Evolutionary conservation across 1,284 basidiomycete genomes (phyloP).

Genomic region (Leccinum pseudoinsigne): DNA sequence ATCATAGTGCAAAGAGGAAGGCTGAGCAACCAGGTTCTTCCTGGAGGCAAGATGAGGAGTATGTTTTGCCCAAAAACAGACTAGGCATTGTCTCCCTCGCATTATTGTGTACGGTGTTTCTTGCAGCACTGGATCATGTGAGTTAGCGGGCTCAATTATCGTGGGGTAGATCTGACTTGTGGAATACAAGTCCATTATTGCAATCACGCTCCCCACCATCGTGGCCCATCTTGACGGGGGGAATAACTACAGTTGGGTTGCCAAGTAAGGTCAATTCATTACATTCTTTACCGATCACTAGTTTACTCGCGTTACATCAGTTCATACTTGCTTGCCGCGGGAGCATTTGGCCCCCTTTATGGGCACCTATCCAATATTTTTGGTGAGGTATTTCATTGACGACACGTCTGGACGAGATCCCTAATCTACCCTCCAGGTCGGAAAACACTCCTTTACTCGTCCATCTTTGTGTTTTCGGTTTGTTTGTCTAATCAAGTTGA

Average conservation of each 20-base stretch:
- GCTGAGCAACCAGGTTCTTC: conserved; percentile 40
- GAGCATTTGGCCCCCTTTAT: conserved; percentile 67
- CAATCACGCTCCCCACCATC: conserved; percentile 77
- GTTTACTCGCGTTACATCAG: conserved; percentile 31
- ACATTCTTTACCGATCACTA: conserved; percentile 19
- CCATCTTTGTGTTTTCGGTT: conserved; percentile 74
- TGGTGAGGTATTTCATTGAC: conserved; percentile 24
- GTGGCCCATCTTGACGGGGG: conserved; percentile 69
- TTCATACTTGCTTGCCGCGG: conserved; percentile 73
- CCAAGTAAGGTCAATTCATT: conserved; percentile 47
- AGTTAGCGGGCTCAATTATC: conserved; percentile 2
- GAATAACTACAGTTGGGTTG: conserved; percentile 72
- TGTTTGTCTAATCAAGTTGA: conserved; percentile 14
- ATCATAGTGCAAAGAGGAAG: not conserved
- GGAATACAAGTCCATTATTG: conserved; percentile 60
- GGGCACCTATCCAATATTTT: conserved; percentile 73
- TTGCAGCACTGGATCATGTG: conserved; percentile 59
- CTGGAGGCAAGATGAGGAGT: conserved; percentile 53
- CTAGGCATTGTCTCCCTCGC: conserved; percentile 54
- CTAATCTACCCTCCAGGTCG: conserved; percentile 44
- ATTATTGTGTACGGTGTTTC: conserved; percentile 54
- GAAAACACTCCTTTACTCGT: conserved; percentile 71
- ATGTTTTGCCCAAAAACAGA: conserved; percentile 53
- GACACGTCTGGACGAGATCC: conserved; percentile 50
- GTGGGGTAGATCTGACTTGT: not conserved